Base-by-base conservation (phyloP, 108 stramenopile genomes). In the Cyclotella distinguenda region DNA sequence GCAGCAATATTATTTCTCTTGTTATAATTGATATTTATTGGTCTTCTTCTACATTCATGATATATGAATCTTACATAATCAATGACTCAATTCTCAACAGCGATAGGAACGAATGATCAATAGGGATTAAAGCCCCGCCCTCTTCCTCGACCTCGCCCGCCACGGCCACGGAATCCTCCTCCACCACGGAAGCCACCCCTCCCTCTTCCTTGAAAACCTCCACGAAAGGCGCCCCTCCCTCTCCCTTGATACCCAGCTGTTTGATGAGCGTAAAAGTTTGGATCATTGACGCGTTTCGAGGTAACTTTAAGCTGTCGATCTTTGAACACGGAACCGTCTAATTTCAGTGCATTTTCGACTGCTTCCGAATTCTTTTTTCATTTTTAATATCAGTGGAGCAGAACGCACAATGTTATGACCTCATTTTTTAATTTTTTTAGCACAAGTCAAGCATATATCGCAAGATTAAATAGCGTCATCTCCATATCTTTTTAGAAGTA, bases 281-380 rank as follows among this genome's bases (percentile, higher is more conserved):
- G 85, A 56, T 86, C 82, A 74, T 96, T 96, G 48, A 91, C 87
- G 18, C 95, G 83, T 66, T 96, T 96, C 19, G 77, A 54, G 0
- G 82, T 83, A 25, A 98, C 96, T 73, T 97, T 97, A n/a, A 99
- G 64, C 33, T 86, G 68, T 13, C 97, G 85, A 28, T 95, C 95
- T 61, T 89, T 95, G 79, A 99, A 96, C 12, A 84, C 91, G 23
- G 91, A 91, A 40, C 94, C 95, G 79, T 99, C 94, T 53, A 99
- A 68, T 50, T 93, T 87, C 49, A 97, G 45, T 9, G 97, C 97
- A 72, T 93, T 91, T 54, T 95, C 93, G n/a, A 95, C 94, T 1
- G 92, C 84, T 35, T 83, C 87, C 53, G 92, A 94, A 22, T 83
- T 72, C 84, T 91, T 42, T 28, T 40, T 58, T 51, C 54, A 11